Base-by-base conservation (phyloP, 2,329 filamentous ascomycete species). In the Cladobotryum mycophilum region DNA sequence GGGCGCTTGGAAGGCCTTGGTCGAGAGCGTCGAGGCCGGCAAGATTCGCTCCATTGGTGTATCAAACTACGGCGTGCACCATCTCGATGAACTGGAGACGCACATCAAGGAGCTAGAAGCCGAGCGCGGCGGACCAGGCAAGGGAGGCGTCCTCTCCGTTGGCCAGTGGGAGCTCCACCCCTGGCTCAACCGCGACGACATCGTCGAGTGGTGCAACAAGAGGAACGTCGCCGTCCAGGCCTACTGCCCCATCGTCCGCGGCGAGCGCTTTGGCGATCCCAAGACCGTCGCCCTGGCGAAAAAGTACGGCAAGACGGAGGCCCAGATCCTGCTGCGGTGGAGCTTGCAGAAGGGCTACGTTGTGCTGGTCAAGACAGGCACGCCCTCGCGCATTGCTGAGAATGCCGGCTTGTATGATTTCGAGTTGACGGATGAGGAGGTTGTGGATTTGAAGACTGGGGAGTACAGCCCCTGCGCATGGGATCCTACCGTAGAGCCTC, bases 151-250 rank as follows among this genome's bases (percentile, higher is more conserved):
- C 38, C 78, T 96, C 61, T 86, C 84, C 54, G 86, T 96, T 36
- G 90, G 89, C 38, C 91, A 96, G 69, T 89, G 86, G 69, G 91
- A 96, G 70, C 72, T 96, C 11, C 91, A 96, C 68, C 91, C 91
- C 1, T 96, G 89, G 90, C 81, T 90, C 40, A 76, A 83, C 8
- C 77, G 90, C n/a, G 72, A 76, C 18, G 89, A 96, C 61, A 89
- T 96, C 54, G 82, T 84, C 8, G 72, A 80, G 43, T 96, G 90
- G 89, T 87, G 86, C 59, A 67, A 75, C 55, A 75, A 84, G 66
- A 75, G 81, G 15, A 75, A 76, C 53, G 72, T 88, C 17, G 76
- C 81, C 33, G 65, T 87, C 13, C 76, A 89, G 68, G 81, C 81
- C 0, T 85, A 84, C 63, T 76, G 73, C 40, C 81, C 82, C 12